phyloP scores from a whole-genome alignment of 495 filamentous ascomycete genomes.

The Neurospora sp. region DNA sequence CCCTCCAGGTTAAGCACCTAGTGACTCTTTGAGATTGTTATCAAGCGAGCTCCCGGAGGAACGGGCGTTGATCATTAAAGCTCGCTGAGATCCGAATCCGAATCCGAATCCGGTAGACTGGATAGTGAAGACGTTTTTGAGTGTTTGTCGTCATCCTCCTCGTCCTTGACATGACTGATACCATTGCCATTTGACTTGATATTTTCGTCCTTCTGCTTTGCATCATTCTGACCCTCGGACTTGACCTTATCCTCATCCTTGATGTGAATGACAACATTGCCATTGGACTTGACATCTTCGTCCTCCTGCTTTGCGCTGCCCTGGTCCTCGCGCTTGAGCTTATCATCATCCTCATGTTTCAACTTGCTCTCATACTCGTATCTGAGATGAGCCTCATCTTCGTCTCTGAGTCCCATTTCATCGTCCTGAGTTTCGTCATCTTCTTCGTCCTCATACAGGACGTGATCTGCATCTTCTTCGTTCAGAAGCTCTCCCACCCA shows the following conservation, averaged over 20 bases:
- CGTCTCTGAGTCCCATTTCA: not conserved
- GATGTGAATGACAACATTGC: not conserved
- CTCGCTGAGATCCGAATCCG: not conserved
- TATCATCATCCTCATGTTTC: not conserved
- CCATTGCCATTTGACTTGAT: not conserved
- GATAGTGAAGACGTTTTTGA: not conserved
- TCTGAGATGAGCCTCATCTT: not conserved
- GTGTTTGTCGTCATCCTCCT: not conserved
- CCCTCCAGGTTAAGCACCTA: not conserved
- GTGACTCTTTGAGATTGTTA: not conserved
- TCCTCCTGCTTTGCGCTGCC: not conserved
- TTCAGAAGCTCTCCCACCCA: conserved; percentile 71
- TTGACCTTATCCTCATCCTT: not conserved
- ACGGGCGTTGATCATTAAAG: not conserved
- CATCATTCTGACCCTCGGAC: not conserved
- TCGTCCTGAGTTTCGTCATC: conserved; percentile 3
- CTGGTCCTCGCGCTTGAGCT: not conserved
- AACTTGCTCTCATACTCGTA: not conserved
- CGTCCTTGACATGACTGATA: not conserved
- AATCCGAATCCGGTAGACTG: not conserved
- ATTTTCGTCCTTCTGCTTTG: not conserved
- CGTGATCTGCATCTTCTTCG: conserved; percentile 53
- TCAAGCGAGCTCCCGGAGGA: not conserved
- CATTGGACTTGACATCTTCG: not conserved
- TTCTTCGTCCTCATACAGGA: conserved; percentile 35